phyloP scores from a whole-genome alignment of 179 eudicot species.

The Gypsophila paniculata region DNA sequence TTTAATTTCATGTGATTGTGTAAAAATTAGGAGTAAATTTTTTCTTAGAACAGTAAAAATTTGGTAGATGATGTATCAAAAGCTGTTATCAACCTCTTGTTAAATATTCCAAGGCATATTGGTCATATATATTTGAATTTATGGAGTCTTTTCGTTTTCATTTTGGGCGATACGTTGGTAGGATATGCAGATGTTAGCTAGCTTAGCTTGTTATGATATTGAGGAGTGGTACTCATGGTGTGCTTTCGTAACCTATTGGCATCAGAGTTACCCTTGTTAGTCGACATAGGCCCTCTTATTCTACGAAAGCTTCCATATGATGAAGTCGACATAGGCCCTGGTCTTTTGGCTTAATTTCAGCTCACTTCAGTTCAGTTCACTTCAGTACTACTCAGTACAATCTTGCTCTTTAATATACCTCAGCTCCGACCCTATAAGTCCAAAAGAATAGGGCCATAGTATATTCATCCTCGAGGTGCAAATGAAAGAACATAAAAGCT shows the following conservation, averaged over 20 bases:
- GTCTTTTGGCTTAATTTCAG: too few species aligned
- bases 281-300: too few species aligned
- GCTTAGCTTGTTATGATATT: not conserved
- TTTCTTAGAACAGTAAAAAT: constrained; percentile 15
- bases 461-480: too few species aligned
- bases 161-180: not conserved
- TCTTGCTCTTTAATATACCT: too few species aligned
- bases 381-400: too few species aligned
- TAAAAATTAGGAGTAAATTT: constrained; percentile 26
- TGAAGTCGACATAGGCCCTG: too few species aligned
- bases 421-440: too few species aligned
- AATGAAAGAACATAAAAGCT: too few species aligned
- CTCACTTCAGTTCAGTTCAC: too few species aligned
- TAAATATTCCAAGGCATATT: not conserved
- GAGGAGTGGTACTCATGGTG: not conserved
- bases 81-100: constrained; percentile 25
- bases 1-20: constrained; percentile 29
- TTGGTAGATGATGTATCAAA: constrained; percentile 16
- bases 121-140: not conserved
- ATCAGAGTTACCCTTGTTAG: not conserved
- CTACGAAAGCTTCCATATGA: too few species aligned
- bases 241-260: not conserved
- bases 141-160: not conserved
- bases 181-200: not conserved
- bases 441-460: too few species aligned